Percentiles rank a stretch among this genome's conserved stretches.
Evolutionary conservation across 1,139 yeast species (phyloP).

Genomic region (Kodamaea suecica): DNA sequence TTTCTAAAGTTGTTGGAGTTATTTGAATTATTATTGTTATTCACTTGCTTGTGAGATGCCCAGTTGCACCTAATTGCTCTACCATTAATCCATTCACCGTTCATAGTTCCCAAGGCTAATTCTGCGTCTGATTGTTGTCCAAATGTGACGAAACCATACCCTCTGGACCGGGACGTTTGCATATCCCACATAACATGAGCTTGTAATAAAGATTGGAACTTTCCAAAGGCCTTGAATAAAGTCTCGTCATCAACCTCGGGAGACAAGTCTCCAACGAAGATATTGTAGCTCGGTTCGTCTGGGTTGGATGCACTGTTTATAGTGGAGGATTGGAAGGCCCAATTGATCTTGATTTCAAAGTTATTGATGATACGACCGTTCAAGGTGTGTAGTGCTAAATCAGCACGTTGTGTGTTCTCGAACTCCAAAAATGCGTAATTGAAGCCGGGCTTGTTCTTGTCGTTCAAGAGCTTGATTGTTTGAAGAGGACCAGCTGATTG

Average conservation of each 20-base stretch:
- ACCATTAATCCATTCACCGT: slow-evolving; percentile 70
- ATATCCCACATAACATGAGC: slow-evolving; percentile 98
- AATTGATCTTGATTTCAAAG: slow-evolving; percentile 61
- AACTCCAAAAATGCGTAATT: slow-evolving; percentile 86
- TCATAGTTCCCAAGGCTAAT: slow-evolving; percentile 67
- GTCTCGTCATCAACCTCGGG: slow-evolving; percentile 80
- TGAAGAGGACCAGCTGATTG: slow-evolving; percentile 58
- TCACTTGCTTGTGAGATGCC: slow-evolving; percentile 71
- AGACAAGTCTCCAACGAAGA: slow-evolving; percentile 85
- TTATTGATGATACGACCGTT: slow-evolving; percentile 55
- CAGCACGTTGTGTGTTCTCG: slow-evolving; percentile 56
- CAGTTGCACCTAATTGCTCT: slow-evolving; percentile 81
- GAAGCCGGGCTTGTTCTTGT: slow-evolving; percentile 69
- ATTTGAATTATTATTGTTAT: slow-evolving; percentile 9
- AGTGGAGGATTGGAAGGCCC: slow-evolving; percentile 74
- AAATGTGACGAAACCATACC: slow-evolving; percentile 91
- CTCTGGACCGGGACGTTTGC: slow-evolving; percentile 89
- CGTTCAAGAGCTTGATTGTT: slow-evolving; percentile 66
- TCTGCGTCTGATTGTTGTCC: slow-evolving; percentile 67
- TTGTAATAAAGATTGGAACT: slow-evolving; percentile 62
- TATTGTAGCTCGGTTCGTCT: slow-evolving; percentile 55
- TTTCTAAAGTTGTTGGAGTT: slow-evolving; percentile 13
- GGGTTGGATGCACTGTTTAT: slow-evolving; percentile 51
- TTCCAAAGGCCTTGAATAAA: slow-evolving; percentile 56
- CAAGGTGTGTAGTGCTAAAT: slow-evolving; percentile 56